Conservation (phyloP, 345 rosid species). For the Populus nigra region DNA sequence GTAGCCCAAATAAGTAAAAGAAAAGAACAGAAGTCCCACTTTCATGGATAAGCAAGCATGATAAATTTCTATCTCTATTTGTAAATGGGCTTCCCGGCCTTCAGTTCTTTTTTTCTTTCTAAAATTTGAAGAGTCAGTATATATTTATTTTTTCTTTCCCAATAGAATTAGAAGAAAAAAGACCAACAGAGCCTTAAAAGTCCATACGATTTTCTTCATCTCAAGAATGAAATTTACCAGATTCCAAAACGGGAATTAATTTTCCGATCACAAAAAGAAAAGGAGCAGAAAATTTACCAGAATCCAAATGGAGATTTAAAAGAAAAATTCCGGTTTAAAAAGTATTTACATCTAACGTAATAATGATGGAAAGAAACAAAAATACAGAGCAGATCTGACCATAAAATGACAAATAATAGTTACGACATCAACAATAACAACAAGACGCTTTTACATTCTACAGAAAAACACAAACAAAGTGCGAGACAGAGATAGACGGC, state of each 20-base stretch:
- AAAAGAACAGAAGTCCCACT: background rate
- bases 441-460: background rate
- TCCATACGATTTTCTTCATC: background rate
- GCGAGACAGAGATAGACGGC: background rate
- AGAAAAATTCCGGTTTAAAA: background rate
- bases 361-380: background rate
- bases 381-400: conserved; percentile 13
- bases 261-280: background rate
- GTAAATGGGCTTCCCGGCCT: background rate
- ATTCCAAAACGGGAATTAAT: background rate
- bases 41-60: background rate
- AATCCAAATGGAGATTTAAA: background rate
- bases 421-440: background rate
- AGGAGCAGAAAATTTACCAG: background rate
- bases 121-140: background rate
- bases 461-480: background rate
- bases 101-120: background rate
- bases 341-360: background rate
- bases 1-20: background rate
- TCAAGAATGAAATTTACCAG: background rate
- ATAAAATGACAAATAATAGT: background rate
- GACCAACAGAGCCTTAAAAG: background rate
- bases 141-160: background rate
- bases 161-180: background rate
- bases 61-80: background rate